phyloP scores from a whole-genome alignment of 257 asterid genomes.

The Fraxinus americana region DNA sequence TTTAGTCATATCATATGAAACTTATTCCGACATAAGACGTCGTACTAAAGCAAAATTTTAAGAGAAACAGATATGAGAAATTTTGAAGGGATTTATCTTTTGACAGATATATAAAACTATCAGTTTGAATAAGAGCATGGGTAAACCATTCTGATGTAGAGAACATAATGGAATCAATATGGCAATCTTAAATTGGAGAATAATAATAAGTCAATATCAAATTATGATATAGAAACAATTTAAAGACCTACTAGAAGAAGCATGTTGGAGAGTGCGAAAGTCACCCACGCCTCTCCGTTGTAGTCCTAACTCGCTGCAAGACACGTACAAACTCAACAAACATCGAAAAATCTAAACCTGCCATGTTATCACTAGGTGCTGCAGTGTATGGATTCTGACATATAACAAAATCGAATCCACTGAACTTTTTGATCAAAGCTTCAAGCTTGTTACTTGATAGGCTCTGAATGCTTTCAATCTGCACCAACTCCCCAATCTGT shows the following conservation, averaged over 20 bases:
- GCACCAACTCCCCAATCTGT: constrained; percentile 78
- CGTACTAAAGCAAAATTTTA: not conserved
- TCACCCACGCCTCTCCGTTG: constrained; percentile 36
- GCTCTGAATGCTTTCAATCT: constrained; percentile 54
- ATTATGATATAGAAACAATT: not conserved
- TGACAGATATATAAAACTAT: not conserved
- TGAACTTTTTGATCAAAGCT: constrained; percentile 42
- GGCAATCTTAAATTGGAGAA: not conserved
- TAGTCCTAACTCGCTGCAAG: constrained; percentile 64
- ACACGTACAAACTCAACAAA: constrained; percentile 76
- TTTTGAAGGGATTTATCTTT: not conserved
- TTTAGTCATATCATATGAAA: too few species aligned
- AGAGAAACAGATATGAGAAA: not conserved
- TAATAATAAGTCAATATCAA: not conserved
- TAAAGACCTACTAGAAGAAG: not conserved
- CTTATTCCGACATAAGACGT: not conserved
- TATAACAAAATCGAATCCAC: constrained; percentile 64
- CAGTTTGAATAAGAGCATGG: not conserved
- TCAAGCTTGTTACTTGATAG: constrained; percentile 53
- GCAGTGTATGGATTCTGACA: constrained; percentile 62
- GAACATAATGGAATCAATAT: not conserved
- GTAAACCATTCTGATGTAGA: not conserved
- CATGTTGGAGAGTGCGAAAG: not conserved
- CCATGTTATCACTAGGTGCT: constrained; percentile 27
- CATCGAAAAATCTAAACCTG: constrained; percentile 57